These are phyloP conservation scores for Russula abietina DNA, from an alignment of 768 basidiomycete species.

Conservation along the genomic window DNA sequence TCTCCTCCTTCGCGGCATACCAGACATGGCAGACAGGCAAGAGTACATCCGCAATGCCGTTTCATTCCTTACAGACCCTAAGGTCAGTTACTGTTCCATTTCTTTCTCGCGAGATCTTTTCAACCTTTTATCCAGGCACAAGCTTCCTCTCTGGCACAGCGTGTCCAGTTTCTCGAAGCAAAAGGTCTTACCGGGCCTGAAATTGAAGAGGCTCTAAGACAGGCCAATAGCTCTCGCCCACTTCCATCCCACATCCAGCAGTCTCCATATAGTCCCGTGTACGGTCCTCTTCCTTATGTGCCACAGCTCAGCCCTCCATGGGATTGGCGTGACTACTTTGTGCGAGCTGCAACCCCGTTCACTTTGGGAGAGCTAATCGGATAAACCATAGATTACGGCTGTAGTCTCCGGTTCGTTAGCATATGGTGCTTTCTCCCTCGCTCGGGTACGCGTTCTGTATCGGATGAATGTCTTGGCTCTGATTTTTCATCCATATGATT, in stretches of 20 bases:
- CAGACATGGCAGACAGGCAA: conserved; percentile 55
- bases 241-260: conserved; percentile 22
- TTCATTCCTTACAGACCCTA: conserved; percentile 75
- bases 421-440: conserved; percentile 74
- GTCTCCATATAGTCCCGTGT: conserved; percentile 37
- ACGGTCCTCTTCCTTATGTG: conserved; percentile 40
- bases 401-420: conserved; percentile 82
- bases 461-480: background rate
- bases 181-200: conserved; percentile 83
- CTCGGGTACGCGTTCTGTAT: conserved; percentile 47
- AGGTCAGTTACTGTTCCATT: conserved; percentile 40
- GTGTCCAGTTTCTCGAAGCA: conserved; percentile 87
- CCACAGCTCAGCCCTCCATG: conserved; percentile 48
- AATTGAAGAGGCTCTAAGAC: conserved; percentile 79
- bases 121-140: conserved; percentile 48
- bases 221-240: conserved; percentile 35
- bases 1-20: no score
- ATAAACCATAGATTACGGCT: conserved; percentile 67
- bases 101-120: background rate
- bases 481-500: conserved; percentile 13
- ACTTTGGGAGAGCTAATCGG: conserved; percentile 21
- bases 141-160: conserved; percentile 72
- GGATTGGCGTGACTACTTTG: conserved; percentile 99
- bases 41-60: conserved; percentile 80
- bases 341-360: conserved; percentile 37